Base-by-base conservation (phyloP, 352 stramenopile species). In the Lagenidium sp. region DNA sequence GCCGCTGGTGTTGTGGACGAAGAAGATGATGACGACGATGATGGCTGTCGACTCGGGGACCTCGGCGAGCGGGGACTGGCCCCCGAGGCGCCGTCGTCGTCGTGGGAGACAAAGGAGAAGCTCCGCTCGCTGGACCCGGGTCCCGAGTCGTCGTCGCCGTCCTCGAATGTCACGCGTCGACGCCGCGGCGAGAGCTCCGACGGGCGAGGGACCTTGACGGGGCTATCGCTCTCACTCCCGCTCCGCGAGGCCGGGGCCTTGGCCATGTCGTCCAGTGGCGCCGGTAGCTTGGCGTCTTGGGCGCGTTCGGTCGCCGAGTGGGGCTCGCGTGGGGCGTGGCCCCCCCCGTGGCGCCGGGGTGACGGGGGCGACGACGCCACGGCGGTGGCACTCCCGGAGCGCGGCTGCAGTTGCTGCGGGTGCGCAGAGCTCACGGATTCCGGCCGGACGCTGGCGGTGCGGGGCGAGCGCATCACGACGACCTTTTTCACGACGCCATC, bases 401-500 rank as follows among this genome's bases (percentile, higher is more conserved):
- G 25, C 16, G 8, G 28, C 28, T 32, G 8, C 28, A 32, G 8
- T 11, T n/a, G 12, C 16, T 7, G 7, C 11, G 12, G 16, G 39
- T 15, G 39, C 13, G 26, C 39, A 24, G 3, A 15, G 18, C 22
- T 18, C n/a, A 29, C 19, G 23, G 5, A 25, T 20, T 32, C 18
- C 35, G 11, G 8, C 6, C 5, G 18, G 15, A 35, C 24, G 10
- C 18, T 39, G 39, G 21, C 29, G 12, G 49, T 30, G 22, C 51
- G 44, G 12, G 72, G 62, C 4, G 63, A 70, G 13, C 72, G 67
- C 56, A 81, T 69, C 7, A 77, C 41, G 21, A 85, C 53, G 4
- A 57, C 64, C 44, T 79, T 81, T 15, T 73, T 81, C n/a, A 84
- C 58, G 21, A 79, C 57, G 12, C 49, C 52, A 6, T 53, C 57